Conservation (phyloP, 2,329 filamentous ascomycete genomes). For the Verticillium klebahnii region DNA sequence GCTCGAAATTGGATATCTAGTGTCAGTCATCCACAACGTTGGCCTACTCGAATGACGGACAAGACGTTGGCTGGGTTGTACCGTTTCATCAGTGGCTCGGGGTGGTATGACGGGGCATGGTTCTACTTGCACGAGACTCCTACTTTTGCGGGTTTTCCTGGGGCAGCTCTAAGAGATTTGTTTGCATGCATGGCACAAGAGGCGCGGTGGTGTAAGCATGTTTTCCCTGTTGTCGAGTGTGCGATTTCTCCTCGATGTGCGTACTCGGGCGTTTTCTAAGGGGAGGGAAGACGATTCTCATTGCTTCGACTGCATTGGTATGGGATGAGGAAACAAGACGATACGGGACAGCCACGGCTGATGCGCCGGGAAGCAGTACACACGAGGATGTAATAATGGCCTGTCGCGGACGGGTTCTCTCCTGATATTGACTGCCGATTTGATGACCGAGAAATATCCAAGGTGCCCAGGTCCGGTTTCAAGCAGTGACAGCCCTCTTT, state of each 20-base stretch:
- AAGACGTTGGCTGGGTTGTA: not conserved
- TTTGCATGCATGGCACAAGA: not conserved
- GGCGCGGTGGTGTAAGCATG: not conserved
- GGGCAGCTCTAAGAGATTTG: not conserved
- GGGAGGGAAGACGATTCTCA: not conserved
- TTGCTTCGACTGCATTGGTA: conserved; percentile 1
- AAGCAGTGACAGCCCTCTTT: too few species aligned
- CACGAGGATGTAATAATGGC: conserved; percentile 14
- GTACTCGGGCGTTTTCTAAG: conserved; percentile 7
- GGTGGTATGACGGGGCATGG: not conserved
- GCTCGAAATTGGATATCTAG: not conserved
- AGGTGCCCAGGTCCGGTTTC: too few species aligned
- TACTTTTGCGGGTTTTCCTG: not conserved
- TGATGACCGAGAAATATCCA: not conserved
- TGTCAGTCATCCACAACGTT: not conserved
- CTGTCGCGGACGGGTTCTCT: conserved; percentile 9
- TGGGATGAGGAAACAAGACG: not conserved
- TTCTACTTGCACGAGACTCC: not conserved
- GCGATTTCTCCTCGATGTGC: not conserved
- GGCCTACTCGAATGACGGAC: not conserved
- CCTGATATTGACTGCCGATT: not conserved
- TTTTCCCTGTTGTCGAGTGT: not conserved
- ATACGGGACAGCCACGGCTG: not conserved
- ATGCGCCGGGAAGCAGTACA: conserved; percentile 9
- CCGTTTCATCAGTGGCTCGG: not conserved